Evolutionary conservation across 306 rosid genomes (phyloP), one percentile per base, ranked within the genome.

Genomic region (Cotoneaster glaucophyllus): DNA sequence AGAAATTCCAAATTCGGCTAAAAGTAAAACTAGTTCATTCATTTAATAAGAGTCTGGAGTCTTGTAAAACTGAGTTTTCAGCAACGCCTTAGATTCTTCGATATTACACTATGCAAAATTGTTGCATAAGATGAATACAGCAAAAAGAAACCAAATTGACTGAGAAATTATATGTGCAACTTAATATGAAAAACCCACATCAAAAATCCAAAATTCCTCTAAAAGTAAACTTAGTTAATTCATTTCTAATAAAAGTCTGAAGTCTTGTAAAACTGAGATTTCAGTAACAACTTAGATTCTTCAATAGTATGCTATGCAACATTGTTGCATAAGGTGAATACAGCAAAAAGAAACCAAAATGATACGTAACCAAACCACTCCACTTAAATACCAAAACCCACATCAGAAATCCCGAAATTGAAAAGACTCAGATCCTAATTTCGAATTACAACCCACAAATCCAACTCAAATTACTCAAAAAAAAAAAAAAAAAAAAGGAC

Each of bases 341-440:
- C 11, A 73, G 75, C 65, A 56, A 21, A 57, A 57, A 43, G 1
- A 74, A 25, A 12, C 69, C 61, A 61, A 74, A 61, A 45, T 18
- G 17, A 61, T 15, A 18, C 8, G 26, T 32, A 75, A 31, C 41
- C 31, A 3, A 62, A 62, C 25, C 31, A 19, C 53, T 26, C 50
- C 43, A 15, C 63, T 29, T 10, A 11, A 64, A 83, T 11, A 61
- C 78, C 61, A 44, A 79, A 76, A 28, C 69, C 66, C 65, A 74
- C 67, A 24, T 56, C 56, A 78, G 56, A 59, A 83, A 65, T 75
- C 68, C 61, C 77, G 72, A 74, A 72, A 57, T 68, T 64, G 56
- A 48, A 77, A 81, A 9, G 8, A 54, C 77, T 72, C 75, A 72
- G 82, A 73, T 41, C 78, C 53, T 79, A 63, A 66, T 76, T 50